phyloP scores from a whole-genome alignment of 768 basidiomycete genomes.

The Hortiboletus flavorubellus region DNA sequence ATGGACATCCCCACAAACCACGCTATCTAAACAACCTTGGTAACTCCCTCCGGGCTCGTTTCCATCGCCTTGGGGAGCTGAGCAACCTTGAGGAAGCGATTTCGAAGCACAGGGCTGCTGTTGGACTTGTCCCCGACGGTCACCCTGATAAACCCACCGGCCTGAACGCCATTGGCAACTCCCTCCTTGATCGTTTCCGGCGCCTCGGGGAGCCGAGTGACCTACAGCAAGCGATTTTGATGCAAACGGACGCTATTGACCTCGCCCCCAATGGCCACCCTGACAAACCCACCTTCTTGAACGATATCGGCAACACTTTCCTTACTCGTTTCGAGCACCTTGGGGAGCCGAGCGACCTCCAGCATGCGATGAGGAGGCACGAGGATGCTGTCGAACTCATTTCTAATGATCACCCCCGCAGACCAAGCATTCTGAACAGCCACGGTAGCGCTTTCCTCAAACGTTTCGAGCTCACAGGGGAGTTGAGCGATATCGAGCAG shows the following conservation, averaged over 20 bases:
- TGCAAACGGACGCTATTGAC: too few relatives aligned
- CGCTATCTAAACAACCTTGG: too few relatives aligned
- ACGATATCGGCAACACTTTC: not conserved
- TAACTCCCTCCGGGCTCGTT: not conserved
- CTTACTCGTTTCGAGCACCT: not conserved
- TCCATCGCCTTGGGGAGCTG: not conserved
- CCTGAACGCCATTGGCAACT: not conserved
- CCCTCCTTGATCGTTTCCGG: not conserved
- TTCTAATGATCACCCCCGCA: too few relatives aligned
- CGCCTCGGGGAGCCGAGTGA: not conserved
- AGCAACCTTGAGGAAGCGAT: not conserved
- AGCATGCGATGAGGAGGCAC: not conserved
- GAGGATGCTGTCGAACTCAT: too few relatives aligned
- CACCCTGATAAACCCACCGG: not conserved
- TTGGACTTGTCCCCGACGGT: not conserved
- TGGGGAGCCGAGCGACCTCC: not conserved
- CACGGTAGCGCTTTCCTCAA: too few relatives aligned
- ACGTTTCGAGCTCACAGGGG: too few relatives aligned
- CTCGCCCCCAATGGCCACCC: not conserved
- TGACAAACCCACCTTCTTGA: not conserved
- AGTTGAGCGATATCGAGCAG: too few relatives aligned
- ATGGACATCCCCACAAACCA: too few relatives aligned
- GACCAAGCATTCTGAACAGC: too few relatives aligned
- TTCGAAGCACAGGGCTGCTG: not conserved
- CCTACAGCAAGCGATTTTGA: not conserved